Evolutionary conservation across 305 asterid species (phyloP).

Genomic region (Solanum hybrid): DNA sequence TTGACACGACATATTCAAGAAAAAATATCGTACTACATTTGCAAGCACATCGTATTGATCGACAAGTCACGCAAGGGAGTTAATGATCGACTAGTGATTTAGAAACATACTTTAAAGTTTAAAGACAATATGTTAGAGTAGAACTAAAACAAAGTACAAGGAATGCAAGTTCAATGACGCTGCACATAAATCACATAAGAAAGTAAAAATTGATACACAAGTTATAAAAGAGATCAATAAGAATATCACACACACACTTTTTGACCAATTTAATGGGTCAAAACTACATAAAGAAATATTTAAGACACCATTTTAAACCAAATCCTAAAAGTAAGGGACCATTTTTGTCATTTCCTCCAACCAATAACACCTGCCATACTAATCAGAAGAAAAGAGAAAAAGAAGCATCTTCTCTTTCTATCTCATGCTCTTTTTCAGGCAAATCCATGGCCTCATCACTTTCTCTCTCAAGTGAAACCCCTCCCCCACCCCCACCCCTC

Average conservation of each 20-base stretch:
- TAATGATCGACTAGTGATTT: neutral
- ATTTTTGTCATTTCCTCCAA: conserved; percentile 1
- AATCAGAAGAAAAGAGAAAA: conserved; percentile 17
- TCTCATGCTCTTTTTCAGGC: conserved; percentile 33
- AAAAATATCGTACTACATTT: neutral
- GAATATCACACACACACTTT: neutral
- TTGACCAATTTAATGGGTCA: neutral
- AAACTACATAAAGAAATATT: neutral
- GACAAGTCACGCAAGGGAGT: rapidly evolving
- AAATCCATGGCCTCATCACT: conserved; percentile 12
- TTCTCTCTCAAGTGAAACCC: conserved; percentile 15
- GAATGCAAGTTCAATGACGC: neutral
- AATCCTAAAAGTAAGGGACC: neutral
- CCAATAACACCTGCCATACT: conserved; percentile 35
- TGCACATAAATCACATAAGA: neutral
- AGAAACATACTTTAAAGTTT: rapidly evolving
- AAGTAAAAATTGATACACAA: neutral
- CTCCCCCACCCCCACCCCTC: neutral
- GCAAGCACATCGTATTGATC: neutral
- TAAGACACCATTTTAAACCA: neutral
- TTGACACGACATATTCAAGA: neutral
- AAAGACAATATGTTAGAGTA: neutral
- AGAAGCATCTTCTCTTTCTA: conserved; percentile 18
- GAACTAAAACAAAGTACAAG: neutral
- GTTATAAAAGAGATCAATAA: neutral